phyloP scores from a whole-genome alignment of 208 protist genomes.

The Leishmania tropica region DNA sequence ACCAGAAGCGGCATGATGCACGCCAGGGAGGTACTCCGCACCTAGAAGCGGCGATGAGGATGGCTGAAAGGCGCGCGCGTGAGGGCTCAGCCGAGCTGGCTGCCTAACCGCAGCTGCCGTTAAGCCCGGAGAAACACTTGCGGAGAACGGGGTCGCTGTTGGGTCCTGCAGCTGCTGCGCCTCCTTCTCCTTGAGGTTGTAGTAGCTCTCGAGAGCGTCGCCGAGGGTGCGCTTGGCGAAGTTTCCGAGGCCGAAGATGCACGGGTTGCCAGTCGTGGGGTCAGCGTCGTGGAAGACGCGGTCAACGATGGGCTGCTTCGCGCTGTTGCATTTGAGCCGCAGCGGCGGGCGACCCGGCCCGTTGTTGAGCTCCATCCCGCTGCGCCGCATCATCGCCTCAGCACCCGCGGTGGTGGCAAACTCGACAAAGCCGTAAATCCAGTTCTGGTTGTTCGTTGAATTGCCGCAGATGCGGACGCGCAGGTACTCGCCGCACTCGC shows the following conservation, averaged over 20 bases:
- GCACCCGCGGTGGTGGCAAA: conserved; percentile 49
- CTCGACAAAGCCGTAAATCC: conserved; percentile 81
- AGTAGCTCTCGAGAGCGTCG: conserved; percentile 73
- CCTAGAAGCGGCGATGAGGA: conserved; percentile 9
- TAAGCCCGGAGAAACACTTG: not conserved
- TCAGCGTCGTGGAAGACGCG: conserved; percentile 77
- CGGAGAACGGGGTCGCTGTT: not conserved
- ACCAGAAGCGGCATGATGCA: conserved; percentile 9
- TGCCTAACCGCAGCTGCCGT: conserved; percentile 1
- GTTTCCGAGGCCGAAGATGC: conserved; percentile 67
- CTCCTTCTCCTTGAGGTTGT: conserved; percentile 73
- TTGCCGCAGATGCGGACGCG: conserved; percentile 77
- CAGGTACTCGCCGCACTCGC: conserved; percentile 61
- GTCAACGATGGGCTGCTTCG: conserved; percentile 72
- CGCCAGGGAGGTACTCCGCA: conserved; percentile 9
- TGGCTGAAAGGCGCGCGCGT: conserved; percentile 31
- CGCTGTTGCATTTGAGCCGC: conserved; percentile 60
- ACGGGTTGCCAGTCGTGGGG: conserved; percentile 34
- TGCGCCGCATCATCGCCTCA: conserved; percentile 47
- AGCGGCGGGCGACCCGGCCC: conserved; percentile 46
- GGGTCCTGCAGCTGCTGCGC: conserved; percentile 25
- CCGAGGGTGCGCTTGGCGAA: conserved; percentile 64
- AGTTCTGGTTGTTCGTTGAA: conserved; percentile 47
- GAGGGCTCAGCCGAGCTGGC: conserved; percentile 27
- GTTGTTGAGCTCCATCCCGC: conserved; percentile 61